These are phyloP conservation scores for Pelargonium myrrhifolium DNA, from an alignment of 441 rosid genomes.

Conservation along the genomic window DNA sequence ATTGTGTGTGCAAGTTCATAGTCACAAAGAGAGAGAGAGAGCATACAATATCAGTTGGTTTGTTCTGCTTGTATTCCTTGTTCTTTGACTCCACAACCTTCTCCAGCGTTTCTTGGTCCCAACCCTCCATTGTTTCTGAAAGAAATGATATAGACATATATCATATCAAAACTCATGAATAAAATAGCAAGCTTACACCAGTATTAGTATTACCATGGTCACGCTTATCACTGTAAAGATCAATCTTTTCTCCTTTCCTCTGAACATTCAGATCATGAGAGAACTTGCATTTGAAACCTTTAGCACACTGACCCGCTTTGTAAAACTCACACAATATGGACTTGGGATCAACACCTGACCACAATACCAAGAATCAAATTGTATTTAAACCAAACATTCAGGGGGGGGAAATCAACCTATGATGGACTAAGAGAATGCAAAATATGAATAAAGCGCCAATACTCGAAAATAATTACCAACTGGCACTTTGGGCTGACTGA, in stretches of 20 bases:
- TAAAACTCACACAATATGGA: conserved; percentile 82
- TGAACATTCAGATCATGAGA: conserved; percentile 90
- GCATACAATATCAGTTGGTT: conserved; percentile 61
- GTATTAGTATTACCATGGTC: neutral
- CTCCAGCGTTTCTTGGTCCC: conserved; percentile 95
- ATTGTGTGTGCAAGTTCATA: too few species aligned
- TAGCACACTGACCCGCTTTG: conserved; percentile 81
- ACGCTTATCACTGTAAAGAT: conserved; percentile 44
- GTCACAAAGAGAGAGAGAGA: too few species aligned
- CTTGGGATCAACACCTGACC: conserved; percentile 85
- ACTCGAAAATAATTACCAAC: conserved; percentile 39
- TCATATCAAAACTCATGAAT: neutral
- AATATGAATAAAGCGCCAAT: neutral
- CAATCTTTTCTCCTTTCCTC: conserved; percentile 91
- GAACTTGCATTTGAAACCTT: conserved; percentile 94
- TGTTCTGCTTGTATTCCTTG: conserved; percentile 70
- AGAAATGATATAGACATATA: conserved; percentile 13
- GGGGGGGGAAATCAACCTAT: neutral
- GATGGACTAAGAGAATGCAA: neutral
- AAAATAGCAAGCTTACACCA: neutral
- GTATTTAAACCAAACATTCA: neutral
- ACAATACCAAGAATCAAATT: conserved; percentile 6
- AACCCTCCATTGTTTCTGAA: conserved; percentile 73
- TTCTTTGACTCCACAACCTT: conserved; percentile 84
- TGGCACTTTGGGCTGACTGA: conserved; percentile 94